A percentile compares a stretch with the other conserved stretches of the same genome.
Conservation (phyloP, 805 yeast species). For the Wickerhamia fluorescens region DNA sequence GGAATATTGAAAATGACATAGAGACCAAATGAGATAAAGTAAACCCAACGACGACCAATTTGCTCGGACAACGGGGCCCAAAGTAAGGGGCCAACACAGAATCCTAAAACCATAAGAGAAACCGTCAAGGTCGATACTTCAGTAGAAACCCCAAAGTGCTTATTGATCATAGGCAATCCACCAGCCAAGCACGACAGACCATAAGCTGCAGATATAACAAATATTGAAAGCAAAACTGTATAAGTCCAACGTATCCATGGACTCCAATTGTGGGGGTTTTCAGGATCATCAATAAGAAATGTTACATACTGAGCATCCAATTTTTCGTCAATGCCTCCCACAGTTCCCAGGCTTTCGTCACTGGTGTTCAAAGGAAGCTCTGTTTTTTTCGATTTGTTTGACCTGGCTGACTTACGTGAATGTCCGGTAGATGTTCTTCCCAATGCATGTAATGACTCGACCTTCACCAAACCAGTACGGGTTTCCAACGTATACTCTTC, state of each 20-base stretch:
- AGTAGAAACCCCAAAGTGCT: constrained; percentile 58
- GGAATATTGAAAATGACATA: constrained; percentile 81
- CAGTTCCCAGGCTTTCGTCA: constrained; percentile 18
- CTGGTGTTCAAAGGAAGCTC: no score
- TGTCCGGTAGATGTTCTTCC: constrained; percentile 42
- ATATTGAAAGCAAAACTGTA: constrained; percentile 58
- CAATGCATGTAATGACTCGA: constrained; percentile 56
- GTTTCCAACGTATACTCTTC: constrained; percentile 91
- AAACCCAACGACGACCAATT: constrained; percentile 80
- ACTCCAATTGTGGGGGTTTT: constrained; percentile 86
- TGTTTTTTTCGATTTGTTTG: constrained; percentile 10
- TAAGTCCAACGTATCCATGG: constrained; percentile 49
- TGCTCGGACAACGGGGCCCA: constrained; percentile 90
- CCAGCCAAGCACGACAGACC: constrained; percentile 91
- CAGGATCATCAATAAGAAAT: constrained; percentile 71
- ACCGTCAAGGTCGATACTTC: constrained; percentile 79
- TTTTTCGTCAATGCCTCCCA: constrained; percentile 12
- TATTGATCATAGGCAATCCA: constrained; percentile 62
- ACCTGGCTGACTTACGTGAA: constrained; percentile 8
- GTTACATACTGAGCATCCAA: constrained; percentile 72
- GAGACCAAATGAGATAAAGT: constrained; percentile 65
- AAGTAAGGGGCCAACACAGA: constrained; percentile 76
- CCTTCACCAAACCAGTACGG: constrained; percentile 80
- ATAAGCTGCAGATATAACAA: constrained; percentile 86
- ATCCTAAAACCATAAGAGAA: constrained; percentile 85